Percentiles rank a stretch among this genome's conserved stretches.
Evolutionary conservation across 768 basidiomycete genomes (phyloP).

Genomic region (Phylloporus scabripes): DNA sequence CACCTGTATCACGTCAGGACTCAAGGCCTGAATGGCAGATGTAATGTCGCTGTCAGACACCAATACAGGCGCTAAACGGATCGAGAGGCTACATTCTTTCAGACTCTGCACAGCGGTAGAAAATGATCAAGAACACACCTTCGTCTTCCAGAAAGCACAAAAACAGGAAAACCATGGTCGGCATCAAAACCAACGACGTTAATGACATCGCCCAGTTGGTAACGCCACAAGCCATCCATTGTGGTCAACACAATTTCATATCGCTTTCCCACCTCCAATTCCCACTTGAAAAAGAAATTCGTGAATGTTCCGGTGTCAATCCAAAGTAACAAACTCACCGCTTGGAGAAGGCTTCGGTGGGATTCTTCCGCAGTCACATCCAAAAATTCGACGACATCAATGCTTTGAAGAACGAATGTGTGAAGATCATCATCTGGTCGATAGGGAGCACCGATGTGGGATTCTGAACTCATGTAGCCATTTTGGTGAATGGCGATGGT

Average conservation of each 20-base stretch:
- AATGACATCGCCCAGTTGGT: not conserved
- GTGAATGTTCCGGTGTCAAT: too few species aligned
- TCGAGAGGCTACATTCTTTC: not conserved
- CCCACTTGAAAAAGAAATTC: not conserved
- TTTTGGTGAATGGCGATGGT: not conserved
- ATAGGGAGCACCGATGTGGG: not conserved
- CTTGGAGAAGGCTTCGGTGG: slow-evolving; percentile 1
- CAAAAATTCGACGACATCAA: slow-evolving; percentile 5
- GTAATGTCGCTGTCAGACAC: not conserved
- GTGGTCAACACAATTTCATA: not conserved
- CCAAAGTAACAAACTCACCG: not conserved
- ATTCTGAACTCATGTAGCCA: slow-evolving; percentile 2
- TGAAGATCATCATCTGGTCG: not conserved
- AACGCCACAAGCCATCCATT: not conserved
- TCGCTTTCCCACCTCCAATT: not conserved
- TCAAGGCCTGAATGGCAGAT: not conserved
- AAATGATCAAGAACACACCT: not conserved
- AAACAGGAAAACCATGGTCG: not conserved
- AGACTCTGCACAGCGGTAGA: not conserved
- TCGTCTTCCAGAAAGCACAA: not conserved
- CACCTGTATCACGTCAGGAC: not conserved
- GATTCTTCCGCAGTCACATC: not conserved
- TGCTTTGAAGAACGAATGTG: not conserved
- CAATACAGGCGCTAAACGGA: not conserved
- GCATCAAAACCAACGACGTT: not conserved